Evolutionary conservation across 2,329 filamentous ascomycete species (phyloP), one percentile per base, ranked within the genome.

Genomic region (Fusarium nanum): DNA sequence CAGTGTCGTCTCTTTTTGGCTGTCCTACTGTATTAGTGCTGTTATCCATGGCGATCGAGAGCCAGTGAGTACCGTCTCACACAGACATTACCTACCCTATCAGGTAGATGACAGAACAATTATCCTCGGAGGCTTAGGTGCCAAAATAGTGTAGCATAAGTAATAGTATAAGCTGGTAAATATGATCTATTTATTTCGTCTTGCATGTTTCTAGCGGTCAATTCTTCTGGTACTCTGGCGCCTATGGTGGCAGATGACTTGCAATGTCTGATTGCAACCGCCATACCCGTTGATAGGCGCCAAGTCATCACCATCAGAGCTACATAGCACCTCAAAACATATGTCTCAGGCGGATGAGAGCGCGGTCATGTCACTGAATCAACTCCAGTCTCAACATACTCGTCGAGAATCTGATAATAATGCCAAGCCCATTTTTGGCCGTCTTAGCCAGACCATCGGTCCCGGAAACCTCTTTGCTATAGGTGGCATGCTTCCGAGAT

Each of bases 361-460:
- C 10, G 34, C 34, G 10, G 18, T n/a, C 67, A 52, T 66, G 55
- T 60, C 47, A 73, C 55, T 41, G 52, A 60, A 53, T 62, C 60
- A 34, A 25, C 6, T 53, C 9, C 42, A 56, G 50, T 74, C 64
- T 37, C 34, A n/a, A 37, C 10, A 70, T 63, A 52, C 69, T 37
- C 50, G 68, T 58, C 46, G 44, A 44, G 53, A 41, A 25, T 42
- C 10, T 20, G 32, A 10, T 46, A 37, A 47, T 23, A 49, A 42
- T 34, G 68, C 63, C 58, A 70, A 68, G 68, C 44, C 47, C 47
- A 37, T 16, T 23, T 59, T 55, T 70, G 67, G 67, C 54, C 47
- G 52, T 32, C 40, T 48, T 54, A 55, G 47, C 54, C 48, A 69
- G 61, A 49, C 53, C 49, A 48, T 22, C 42, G 54, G 45, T 53